phyloP scores from a whole-genome alignment of 1,139 yeast species.

The Candida labiduridarum region DNA sequence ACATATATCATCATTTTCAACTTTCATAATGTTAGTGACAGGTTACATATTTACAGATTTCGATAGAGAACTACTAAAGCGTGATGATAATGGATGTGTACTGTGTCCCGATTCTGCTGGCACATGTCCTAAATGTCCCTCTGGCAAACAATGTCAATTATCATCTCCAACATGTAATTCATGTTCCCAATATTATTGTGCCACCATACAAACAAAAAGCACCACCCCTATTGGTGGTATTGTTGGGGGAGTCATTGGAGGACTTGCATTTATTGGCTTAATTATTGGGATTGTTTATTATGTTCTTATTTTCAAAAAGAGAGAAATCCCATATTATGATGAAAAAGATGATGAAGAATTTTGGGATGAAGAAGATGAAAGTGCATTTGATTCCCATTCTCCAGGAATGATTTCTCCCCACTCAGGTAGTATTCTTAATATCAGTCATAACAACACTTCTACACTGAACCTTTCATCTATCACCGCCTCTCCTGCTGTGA shows the following conservation, averaged over 20 bases:
- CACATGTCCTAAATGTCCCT: conserved; percentile 56
- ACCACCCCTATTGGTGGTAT: conserved; percentile 52
- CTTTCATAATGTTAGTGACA: conserved; percentile 1
- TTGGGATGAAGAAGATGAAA: conserved; percentile 20
- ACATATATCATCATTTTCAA: not conserved
- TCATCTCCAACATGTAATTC: conserved; percentile 54
- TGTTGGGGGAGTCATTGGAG: conserved; percentile 67
- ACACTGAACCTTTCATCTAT: conserved; percentile 1
- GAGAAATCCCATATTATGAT: conserved; percentile 24
- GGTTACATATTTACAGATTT: conserved; percentile 4
- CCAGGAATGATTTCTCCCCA: conserved; percentile 2
- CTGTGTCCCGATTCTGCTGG: conserved; percentile 41
- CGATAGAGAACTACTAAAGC: conserved; percentile 10
- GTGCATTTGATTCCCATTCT: conserved; percentile 1
- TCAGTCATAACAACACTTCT: conserved; percentile 2
- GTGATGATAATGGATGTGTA: conserved; percentile 46
- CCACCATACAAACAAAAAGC: conserved; percentile 18
- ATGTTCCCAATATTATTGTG: conserved; percentile 63
- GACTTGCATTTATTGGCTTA: conserved; percentile 40
- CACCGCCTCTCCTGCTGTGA: not conserved
- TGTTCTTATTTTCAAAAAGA: conserved; percentile 34
- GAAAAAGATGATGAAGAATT: conserved; percentile 15
- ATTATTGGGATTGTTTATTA: conserved; percentile 37
- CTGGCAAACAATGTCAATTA: conserved; percentile 54
- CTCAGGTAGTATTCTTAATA: not conserved